A percentile compares a stretch with the other conserved stretches of the same genome.
These are phyloP conservation scores for Metschnikowia gelsemii DNA, from an alignment of 805 yeast genomes.

Conservation along the genomic window DNA sequence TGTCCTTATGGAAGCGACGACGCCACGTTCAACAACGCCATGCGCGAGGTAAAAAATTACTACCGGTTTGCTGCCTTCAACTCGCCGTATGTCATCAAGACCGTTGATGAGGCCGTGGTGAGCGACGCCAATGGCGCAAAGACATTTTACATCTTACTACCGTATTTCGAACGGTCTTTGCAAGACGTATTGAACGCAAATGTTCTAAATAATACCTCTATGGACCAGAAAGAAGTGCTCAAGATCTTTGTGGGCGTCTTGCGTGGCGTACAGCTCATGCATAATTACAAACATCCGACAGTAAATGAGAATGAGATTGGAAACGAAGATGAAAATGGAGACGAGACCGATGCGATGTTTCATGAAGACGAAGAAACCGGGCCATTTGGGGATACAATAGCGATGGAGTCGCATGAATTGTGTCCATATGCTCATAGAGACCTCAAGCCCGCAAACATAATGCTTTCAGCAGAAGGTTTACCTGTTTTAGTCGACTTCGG, in stretches of 20 bases:
- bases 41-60: conserved; percentile 76
- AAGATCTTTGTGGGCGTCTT: conserved; percentile 65
- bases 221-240: conserved; percentile 65
- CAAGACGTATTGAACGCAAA: conserved; percentile 76
- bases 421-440: conserved; percentile 83
- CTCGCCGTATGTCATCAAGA: conserved; percentile 63
- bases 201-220: conserved; percentile 51
- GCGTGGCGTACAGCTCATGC: conserved; percentile 75
- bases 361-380: conserved; percentile 29
- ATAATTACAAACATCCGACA: conserved; percentile 48
- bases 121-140: conserved; percentile 79
- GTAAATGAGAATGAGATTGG: conserved; percentile 6
- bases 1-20: conserved; percentile 85
- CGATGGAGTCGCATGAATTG: conserved; percentile 54
- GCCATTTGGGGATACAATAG: conserved; percentile 11
- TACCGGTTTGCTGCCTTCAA: conserved; percentile 57
- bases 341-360: conserved; percentile 18
- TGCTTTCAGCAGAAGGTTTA: conserved; percentile 69
- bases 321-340: conserved; percentile 14
- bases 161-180: conserved; percentile 68
- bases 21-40: conserved; percentile 56
- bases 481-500: conserved; percentile 88
- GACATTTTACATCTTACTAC: conserved; percentile 75
- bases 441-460: conserved; percentile 84
- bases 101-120: conserved; percentile 67